Evolutionary conservation across 345 rosid species (phyloP), one percentile per base, ranked within the genome.

Genomic region (Arabis hirsuta): DNA sequence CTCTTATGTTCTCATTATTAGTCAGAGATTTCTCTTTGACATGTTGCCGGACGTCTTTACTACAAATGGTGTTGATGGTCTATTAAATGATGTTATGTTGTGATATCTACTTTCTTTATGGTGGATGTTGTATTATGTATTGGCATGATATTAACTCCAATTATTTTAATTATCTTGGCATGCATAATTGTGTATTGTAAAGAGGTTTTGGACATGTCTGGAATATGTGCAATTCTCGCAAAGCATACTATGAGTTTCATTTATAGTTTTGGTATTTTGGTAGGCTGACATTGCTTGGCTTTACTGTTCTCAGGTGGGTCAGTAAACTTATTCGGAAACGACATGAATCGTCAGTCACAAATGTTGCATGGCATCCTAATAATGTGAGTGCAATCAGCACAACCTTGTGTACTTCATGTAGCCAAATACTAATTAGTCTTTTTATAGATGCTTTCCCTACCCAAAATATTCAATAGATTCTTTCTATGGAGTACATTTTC

Each of bases 321-420:
- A 95, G 99, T 81, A 95, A 91, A 81, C 94, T 95, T 71, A 87
- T 91, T 76, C 87, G 96, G 85, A 95, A 90, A 78, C 83, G 84
- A 56, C 98, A 95, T 36, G 85, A 88, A 66, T 91, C 98, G 42
- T 95, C 99, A 22, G 98, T 95, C 78, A 95, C 98, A 66, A 79
- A 84, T 74, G 90, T 91, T 79, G 98, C 98, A 19, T 95, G 99
- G 98, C 99, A 95, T 80, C 99, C 98, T 63, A 88, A 95, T 73
- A 95, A 91, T 83, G 99, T 91, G n/a, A 1, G 96, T 81, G 47
- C 54, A 63, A 41, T 54, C 34, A 45, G 47, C 64, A 61, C 12
- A 70, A 36, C 46, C 67, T 32, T 19, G 9, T 56, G 24, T 45
- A 45, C 22, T 19, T 62, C 29, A 16, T 60, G 47, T 69, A 29